Evolutionary conservation across 306 rosid species (phyloP).

Genomic region (Cucurbita argyrosperma): DNA sequence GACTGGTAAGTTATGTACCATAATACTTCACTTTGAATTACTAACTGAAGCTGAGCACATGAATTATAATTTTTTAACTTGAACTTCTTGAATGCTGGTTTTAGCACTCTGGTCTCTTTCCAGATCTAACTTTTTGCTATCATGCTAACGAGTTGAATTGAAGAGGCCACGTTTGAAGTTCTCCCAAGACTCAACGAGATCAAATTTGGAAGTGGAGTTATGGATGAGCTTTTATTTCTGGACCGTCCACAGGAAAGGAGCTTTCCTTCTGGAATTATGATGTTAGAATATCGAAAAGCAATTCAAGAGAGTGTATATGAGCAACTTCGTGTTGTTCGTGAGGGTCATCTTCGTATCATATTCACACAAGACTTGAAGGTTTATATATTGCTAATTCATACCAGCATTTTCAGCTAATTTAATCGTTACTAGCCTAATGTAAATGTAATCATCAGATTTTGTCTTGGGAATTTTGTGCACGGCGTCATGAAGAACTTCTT

Average conservation of each 20-base stretch:
- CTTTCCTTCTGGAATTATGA: slow-evolving; percentile 64
- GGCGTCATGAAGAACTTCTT: slow-evolving; percentile 94
- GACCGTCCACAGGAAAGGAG: slow-evolving; percentile 75
- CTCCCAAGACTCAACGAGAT: slow-evolving; percentile 88
- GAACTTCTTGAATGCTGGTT: background rate
- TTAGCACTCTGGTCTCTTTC: background rate
- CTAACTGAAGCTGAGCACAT: background rate
- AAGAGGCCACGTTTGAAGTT: slow-evolving; percentile 97
- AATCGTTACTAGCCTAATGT: background rate
- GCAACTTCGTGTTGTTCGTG: slow-evolving; percentile 96
- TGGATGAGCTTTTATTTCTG: slow-evolving; percentile 77
- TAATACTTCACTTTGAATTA: background rate
- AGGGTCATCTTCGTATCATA: slow-evolving; percentile 86
- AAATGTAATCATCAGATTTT: slow-evolving; percentile 35
- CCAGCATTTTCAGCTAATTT: slow-evolving; percentile 1
- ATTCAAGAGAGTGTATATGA: slow-evolving; percentile 93
- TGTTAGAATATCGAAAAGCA: slow-evolving; percentile 84
- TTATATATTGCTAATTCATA: background rate
- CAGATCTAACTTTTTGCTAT: background rate
- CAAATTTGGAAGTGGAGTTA: slow-evolving; percentile 90
- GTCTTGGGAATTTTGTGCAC: slow-evolving; percentile 93
- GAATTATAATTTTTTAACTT: background rate
- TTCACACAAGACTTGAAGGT: slow-evolving; percentile 89
- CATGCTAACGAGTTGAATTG: slow-evolving; percentile 13
- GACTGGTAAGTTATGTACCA: background rate